Base-by-base conservation (phyloP, 2,329 filamentous ascomycete species). In the Cladophialophora psammophila region DNA sequence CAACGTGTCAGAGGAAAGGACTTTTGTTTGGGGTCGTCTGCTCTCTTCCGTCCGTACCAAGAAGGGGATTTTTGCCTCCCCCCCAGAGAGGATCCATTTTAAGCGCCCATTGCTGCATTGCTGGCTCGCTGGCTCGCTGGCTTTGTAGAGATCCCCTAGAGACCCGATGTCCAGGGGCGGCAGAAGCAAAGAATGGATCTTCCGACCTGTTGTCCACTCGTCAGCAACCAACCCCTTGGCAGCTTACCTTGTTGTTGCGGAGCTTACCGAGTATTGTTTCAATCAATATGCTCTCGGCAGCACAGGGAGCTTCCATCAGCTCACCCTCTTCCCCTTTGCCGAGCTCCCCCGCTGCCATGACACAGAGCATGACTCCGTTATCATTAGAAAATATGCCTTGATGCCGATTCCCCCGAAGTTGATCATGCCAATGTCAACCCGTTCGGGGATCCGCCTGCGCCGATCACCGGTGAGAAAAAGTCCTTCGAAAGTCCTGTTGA, bases 391-490 rank as follows among this genome's bases (percentile, higher is more conserved):
- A 26, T 26, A 26, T 26, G 26, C 26, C 26, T 26, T 26, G 2
- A 26, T 26, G 26, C 3, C 26, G 26, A 26, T 26, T 2, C 26
- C 26, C 26, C 26, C 26, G 45, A 50, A 20, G 8, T 10, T 50
- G 45, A 50, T 26, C 18, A 50, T 3, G 26, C 26, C 26, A 26
- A 26, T 50, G 18, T 20, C 45, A 26, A 50, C 8, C 18, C 45
- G 9, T 0, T 5, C 18, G 7, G 1, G 70, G 72, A 5, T 65
- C 63, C 0, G 83, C 85, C 1, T 86, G 86, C 0, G 67, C 58
- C 63, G 81, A 84, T 87, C 87, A 89, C 1, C 67, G 75, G 2
- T 80, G 77, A 0, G 86, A 86, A 0, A 20, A 85, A 81, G 0
- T 87, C 86, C 0, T 82, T 84, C 10, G 86, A 75, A 1, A 86